phyloP scores from a whole-genome alignment of 2,329 filamentous ascomycete genomes.

The Calonectria pseudoreteaudii region DNA sequence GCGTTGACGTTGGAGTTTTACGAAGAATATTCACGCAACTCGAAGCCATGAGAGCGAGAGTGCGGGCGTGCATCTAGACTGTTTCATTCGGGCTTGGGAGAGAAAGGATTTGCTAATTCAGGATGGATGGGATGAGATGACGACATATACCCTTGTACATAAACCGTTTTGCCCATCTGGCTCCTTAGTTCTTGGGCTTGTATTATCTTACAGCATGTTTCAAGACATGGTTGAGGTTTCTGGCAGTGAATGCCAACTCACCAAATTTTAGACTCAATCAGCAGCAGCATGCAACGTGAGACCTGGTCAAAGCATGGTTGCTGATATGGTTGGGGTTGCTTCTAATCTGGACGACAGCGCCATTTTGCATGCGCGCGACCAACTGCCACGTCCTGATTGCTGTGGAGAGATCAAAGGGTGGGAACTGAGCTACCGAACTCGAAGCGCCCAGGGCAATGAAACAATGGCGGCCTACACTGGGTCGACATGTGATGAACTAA shows the following conservation, averaged over 20 bases:
- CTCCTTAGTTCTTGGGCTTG: slow-evolving; percentile 3
- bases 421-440: neutral
- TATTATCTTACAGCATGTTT: neutral
- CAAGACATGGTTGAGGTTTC: neutral
- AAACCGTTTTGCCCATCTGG: neutral
- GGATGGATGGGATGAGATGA: slow-evolving; percentile 35
- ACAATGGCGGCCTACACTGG: neutral
- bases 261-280: neutral
- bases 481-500: neutral
- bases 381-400: neutral
- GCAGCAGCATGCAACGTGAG: neutral
- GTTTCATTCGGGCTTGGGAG: slow-evolving; percentile 1
- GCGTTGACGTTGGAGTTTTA: slow-evolving; percentile 94
- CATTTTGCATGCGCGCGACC: neutral
- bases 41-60: slow-evolving; percentile 23
- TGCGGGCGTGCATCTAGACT: neutral
- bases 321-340: neutral
- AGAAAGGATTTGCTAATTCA: slow-evolving; percentile 9
- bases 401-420: no score
- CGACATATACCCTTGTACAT: slow-evolving; percentile 40
- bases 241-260: neutral
- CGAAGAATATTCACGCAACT: slow-evolving; percentile 67
- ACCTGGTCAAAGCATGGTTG: neutral
- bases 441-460: no score
- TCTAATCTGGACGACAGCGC: neutral